Evolutionary conservation across 257 asterid genomes (phyloP).

Genomic region (Vinca minor): DNA sequence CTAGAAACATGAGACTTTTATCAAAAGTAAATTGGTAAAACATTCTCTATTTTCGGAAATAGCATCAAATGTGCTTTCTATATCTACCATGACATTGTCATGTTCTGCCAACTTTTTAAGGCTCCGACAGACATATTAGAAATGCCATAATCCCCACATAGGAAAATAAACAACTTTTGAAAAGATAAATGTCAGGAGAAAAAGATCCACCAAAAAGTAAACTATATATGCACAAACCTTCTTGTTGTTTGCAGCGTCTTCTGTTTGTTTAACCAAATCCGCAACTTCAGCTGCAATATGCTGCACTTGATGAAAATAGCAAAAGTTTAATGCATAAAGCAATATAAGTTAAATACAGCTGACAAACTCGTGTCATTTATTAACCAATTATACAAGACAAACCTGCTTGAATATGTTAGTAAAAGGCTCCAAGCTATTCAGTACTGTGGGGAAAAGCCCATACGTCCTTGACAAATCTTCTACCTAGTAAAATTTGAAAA

Average conservation of each 20-base stretch:
- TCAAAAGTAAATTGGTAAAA: background rate
- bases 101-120: background rate
- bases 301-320: conserved; percentile 37
- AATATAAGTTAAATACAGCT: background rate
- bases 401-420: conserved; percentile 81
- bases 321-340: conserved; percentile 7
- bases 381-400: conserved; percentile 16
- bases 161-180: background rate
- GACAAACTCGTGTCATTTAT: too few species aligned
- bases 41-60: background rate
- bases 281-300: conserved; percentile 95
- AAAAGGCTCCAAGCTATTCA: conserved; percentile 75
- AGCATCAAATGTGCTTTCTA: background rate
- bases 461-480: conserved; percentile 93
- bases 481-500: conserved; percentile 34
- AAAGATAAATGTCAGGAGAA: background rate
- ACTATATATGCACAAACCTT: conserved; percentile 65
- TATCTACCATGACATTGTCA: too few species aligned
- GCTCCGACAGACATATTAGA: background rate
- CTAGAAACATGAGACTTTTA: background rate
- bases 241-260: conserved; percentile 91
- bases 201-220: background rate
- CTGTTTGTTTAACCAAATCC: conserved; percentile 87
- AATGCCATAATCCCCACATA: background rate
- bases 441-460: conserved; percentile 78